Evolutionary conservation across 345 rosid genomes (phyloP).

Genomic region (Rhizophora mangle): DNA sequence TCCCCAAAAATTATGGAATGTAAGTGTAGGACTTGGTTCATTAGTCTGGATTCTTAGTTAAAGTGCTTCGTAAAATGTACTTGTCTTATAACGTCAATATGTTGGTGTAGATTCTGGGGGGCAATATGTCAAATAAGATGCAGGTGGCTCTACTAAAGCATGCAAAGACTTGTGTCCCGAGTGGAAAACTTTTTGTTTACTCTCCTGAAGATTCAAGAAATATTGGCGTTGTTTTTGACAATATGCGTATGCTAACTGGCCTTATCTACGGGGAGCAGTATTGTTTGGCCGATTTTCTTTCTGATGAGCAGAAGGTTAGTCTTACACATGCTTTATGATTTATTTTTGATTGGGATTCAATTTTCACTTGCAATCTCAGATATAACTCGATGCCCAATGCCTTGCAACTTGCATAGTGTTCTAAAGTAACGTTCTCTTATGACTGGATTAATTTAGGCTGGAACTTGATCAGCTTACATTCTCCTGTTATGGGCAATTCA

Average conservation of each 20-base stretch:
- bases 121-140: constrained; percentile 99
- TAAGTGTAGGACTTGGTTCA: constrained; percentile 48
- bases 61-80: constrained; percentile 2
- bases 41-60: constrained; percentile 23
- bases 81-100: constrained; percentile 25
- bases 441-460: background rate
- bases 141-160: constrained; percentile 96
- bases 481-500: too few relatives aligned
- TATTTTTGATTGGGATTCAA: background rate
- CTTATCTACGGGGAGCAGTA: constrained; percentile 87
- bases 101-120: constrained; percentile 75
- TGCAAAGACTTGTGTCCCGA: constrained; percentile 87
- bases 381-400: background rate
- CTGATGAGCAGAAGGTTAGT: constrained; percentile 85
- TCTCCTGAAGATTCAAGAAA: constrained; percentile 78
- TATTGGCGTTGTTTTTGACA: constrained; percentile 79
- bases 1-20: constrained; percentile 63
- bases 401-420: background rate
- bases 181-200: constrained; percentile 78
- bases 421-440: background rate
- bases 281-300: constrained; percentile 69
- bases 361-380: background rate
- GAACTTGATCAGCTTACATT: background rate
- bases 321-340: background rate
- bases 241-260: constrained; percentile 78